These are phyloP conservation scores for Capsicum chinense DNA, from an alignment of 257 asterid species.

Conservation along the genomic window DNA sequence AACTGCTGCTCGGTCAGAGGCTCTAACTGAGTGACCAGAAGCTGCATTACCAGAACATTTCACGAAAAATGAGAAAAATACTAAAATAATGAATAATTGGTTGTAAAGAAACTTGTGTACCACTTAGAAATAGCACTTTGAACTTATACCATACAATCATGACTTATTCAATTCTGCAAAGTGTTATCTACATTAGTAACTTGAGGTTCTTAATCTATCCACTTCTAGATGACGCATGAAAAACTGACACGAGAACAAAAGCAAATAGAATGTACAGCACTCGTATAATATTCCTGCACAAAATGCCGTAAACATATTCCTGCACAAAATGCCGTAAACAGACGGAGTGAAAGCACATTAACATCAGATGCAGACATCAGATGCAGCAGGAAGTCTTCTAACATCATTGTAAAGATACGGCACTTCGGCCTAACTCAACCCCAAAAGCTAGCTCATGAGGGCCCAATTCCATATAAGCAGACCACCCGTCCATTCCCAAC, in stretches of 20 bases:
- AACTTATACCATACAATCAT: not conserved
- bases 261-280: not conserved
- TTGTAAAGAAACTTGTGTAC: not conserved
- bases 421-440: too few species aligned
- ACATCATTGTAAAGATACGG: not conserved
- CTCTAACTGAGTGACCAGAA: constrained; percentile 78
- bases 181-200: not conserved
- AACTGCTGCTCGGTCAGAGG: constrained; percentile 88
- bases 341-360: constrained; percentile 18
- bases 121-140: not conserved
- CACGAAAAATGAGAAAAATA: constrained; percentile 13
- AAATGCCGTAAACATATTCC: not conserved
- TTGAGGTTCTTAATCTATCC: not conserved
- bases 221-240: not conserved
- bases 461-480: too few species aligned
- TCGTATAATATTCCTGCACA: not conserved
- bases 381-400: not conserved
- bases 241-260: not conserved
- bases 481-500: too few species aligned
- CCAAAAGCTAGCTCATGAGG: too few species aligned
- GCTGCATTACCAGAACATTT: constrained; percentile 55
- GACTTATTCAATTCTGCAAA: not conserved
- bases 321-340: not conserved
- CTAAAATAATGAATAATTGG: not conserved
- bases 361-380: constrained; percentile 10